Percentiles rank a stretch among this genome's conserved stretches.
Evolutionary conservation across 345 rosid genomes (phyloP).

Genomic region (Acer saccharum): DNA sequence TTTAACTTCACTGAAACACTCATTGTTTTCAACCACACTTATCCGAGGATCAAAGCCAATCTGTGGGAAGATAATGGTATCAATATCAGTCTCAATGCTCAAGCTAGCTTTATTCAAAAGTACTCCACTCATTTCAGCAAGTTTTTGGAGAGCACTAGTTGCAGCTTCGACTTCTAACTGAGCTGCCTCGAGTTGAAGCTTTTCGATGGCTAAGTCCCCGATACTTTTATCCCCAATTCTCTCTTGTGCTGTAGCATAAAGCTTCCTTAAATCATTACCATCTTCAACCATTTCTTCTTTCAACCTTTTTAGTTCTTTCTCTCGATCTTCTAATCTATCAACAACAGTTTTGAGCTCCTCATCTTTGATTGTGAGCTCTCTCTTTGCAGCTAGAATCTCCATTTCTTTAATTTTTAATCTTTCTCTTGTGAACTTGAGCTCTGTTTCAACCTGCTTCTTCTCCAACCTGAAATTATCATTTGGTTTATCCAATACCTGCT

Average conservation of each 20-base stretch:
- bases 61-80: slow-evolving; percentile 20
- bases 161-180: slow-evolving; percentile 87
- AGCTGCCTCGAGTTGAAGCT: slow-evolving; percentile 81
- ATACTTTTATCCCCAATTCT: slow-evolving; percentile 60
- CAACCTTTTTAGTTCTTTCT: slow-evolving; percentile 50
- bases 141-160: slow-evolving; percentile 61
- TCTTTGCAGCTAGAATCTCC: slow-evolving; percentile 62
- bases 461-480: slow-evolving; percentile 43
- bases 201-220: slow-evolving; percentile 74
- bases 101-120: slow-evolving; percentile 50
- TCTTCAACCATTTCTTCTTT: slow-evolving; percentile 67
- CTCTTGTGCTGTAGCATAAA: slow-evolving; percentile 67
- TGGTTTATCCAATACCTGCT: slow-evolving; percentile 33
- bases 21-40: slow-evolving; percentile 32
- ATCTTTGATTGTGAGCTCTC: slow-evolving; percentile 60
- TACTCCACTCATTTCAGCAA: slow-evolving; percentile 69
- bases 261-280: slow-evolving; percentile 59
- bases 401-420: slow-evolving; percentile 63
- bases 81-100: slow-evolving; percentile 41
- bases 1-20: slow-evolving; percentile 48
- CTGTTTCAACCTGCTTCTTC: slow-evolving; percentile 61
- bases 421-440: slow-evolving; percentile 59
- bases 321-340: slow-evolving; percentile 51
- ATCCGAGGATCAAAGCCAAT: slow-evolving; percentile 14
- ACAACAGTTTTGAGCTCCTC: slow-evolving; percentile 58